Base-by-base conservation (phyloP, 192 early-diverging fungal genomes). In the Umbelopsis isabellina region DNA sequence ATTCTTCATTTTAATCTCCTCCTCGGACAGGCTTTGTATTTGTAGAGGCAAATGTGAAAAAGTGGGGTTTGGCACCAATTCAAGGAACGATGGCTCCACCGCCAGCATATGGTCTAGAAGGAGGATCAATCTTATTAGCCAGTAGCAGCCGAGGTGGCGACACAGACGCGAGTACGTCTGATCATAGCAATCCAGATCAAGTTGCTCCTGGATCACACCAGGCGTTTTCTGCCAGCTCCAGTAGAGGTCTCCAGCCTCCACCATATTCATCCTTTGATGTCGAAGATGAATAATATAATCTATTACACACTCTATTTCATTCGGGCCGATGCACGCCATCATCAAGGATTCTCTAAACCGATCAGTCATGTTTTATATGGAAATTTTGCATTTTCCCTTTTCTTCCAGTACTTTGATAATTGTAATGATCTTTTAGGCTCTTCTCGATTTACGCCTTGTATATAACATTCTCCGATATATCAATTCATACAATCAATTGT, bases 31-130 rank as follows among this genome's bases (percentile, higher is more conserved):
- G 91, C 12, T 92, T 91, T 79, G 90, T 92, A 11, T 92, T 91
- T 83, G 86, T 92, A 12, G 91, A 92, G 68, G 91, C 91, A 47
- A 92, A 92, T 69, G 91, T 92, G 35, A 92, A 92, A 80, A 88
- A 90, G 52, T 92, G 91, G 91, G 91, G 91, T 0, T 74, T 92
- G n/a, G 91, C 89, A 1, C 90, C 91, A 6, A 75, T 87, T 8
- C 85, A 88, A 72, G 91, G 91, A 55, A 81, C 89, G 1, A 70
- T 87, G 37, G 80, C 80, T 44, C 91, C 91, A 37, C 91, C 91
- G 35, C 91, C 91, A 30, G 83, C 90, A 9, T 92, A 92, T 74
- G 91, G 91, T 10, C 83, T 83, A 44, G 86, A 91, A 72, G 77
- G 85, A 48, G 89, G 85, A 65, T 88, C 90, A 2, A 86, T 89